Evolutionary conservation across 768 basidiomycete species (phyloP), one percentile per base, ranked within the genome.

Genomic region (Trametes cubensis): DNA sequence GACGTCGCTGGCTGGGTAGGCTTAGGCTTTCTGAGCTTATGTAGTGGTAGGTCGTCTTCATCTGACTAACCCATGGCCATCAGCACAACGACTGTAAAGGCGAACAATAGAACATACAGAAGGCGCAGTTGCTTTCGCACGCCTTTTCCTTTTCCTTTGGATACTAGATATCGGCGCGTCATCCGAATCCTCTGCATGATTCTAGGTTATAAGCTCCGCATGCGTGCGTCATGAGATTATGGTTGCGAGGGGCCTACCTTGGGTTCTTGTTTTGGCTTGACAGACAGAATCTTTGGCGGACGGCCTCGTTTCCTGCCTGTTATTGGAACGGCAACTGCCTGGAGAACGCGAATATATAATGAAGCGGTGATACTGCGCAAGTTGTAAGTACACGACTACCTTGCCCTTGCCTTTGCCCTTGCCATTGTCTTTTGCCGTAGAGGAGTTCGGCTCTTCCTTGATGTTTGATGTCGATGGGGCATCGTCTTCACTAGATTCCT

Each of bases 391-490:
- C 34, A 34, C 34, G 10, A 8, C 10, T 25, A 53, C 50, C 49
- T 58, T 57, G n/a, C 15, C 47, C 44, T 28, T 54, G n/a, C 61
- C 53, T 50, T 63, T 67, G 47, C 46, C 42, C 56, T 67, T 71
- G 56, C 59, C 66, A 49, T 64, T 70, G 38, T 18, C 48, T 8
- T 49, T 60, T 54, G n/a, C 66, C 69, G 48, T 61, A 60, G 11
- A 58, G 55, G 58, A 6, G 11, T 44, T 42, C 20, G 51, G 58
- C 46, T 63, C 61, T 14, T 26, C 38, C 40, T 49, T 42, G 26
- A 57, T 39, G 4, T 41, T 41, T 39, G 55, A 52, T 17, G 21
- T 21, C 5, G 62, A 58, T 4, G 56, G 30, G 58, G 66, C 60
- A 60, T 52, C 10, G 40, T 52, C 30, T 34, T 62, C 41, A 44